Evolutionary conservation across 2,329 filamentous ascomycete genomes (phyloP).

Genomic region (Aureobasidium sp.): DNA sequence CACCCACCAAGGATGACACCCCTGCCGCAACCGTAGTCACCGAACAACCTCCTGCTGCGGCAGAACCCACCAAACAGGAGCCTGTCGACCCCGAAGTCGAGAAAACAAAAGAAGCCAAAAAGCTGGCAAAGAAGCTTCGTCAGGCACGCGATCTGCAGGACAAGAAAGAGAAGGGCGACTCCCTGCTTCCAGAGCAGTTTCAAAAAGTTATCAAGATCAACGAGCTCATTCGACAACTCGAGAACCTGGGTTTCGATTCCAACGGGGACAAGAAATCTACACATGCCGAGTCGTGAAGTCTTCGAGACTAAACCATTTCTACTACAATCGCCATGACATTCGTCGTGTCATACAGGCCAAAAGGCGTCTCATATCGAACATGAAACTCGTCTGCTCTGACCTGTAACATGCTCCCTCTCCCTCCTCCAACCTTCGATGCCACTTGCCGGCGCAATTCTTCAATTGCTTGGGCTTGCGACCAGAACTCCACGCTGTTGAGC

Average conservation of each 20-base stretch:
- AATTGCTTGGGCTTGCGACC: slow-evolving; percentile 26
- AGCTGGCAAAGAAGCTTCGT: slow-evolving; percentile 86
- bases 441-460: slow-evolving; percentile 21
- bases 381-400: slow-evolving; percentile 33
- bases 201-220: slow-evolving; percentile 97
- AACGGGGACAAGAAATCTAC: slow-evolving; percentile 56
- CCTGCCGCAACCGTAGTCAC: slow-evolving; percentile 20
- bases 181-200: slow-evolving; percentile 84
- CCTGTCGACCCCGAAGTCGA: slow-evolving; percentile 62
- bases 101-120: slow-evolving; percentile 85
- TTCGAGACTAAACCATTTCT: neutral
- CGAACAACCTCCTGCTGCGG: neutral
- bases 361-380: slow-evolving; percentile 35
- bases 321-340: slow-evolving; percentile 19
- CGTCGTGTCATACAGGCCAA: slow-evolving; percentile 37
- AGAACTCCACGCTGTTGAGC: slow-evolving; percentile 24
- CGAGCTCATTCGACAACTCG: slow-evolving; percentile 82
- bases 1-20: neutral
- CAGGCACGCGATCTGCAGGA: slow-evolving; percentile 84
- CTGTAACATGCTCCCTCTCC: slow-evolving; percentile 17
- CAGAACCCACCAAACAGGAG: slow-evolving; percentile 29
- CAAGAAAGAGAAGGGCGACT: slow-evolving; percentile 82
- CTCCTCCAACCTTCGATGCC: neutral
- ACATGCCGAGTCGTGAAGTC: neutral
- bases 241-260: slow-evolving; percentile 72